Percentiles rank a stretch among this genome's conserved stretches.
phyloP scores from a whole-genome alignment of 352 stramenopile genomes.

The Pythium sp. region DNA sequence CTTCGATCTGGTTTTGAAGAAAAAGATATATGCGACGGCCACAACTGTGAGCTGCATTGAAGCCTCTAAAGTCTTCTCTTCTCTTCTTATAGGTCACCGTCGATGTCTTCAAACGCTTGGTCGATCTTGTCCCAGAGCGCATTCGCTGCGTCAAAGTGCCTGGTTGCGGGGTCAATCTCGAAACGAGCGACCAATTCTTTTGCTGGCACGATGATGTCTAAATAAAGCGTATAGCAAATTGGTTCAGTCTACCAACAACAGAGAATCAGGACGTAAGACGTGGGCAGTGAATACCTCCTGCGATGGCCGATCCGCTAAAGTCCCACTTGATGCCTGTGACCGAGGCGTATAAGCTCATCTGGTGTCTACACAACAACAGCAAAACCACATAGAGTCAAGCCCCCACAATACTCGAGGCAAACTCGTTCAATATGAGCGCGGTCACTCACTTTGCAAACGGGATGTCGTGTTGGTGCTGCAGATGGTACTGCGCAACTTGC shows the following conservation, averaged over 20 bases:
- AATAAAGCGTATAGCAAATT: not conserved
- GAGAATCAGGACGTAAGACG: not conserved
- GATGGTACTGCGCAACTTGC: constrained; percentile 52
- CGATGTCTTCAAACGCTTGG: constrained; percentile 55
- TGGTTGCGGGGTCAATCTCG: constrained; percentile 46
- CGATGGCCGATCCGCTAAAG: constrained; percentile 48
- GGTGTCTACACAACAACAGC: constrained; percentile 36
- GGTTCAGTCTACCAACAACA: not conserved
- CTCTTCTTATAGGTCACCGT: constrained; percentile 38
- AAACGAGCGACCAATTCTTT: constrained; percentile 61
- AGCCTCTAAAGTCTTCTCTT: not conserved
- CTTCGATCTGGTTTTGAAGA: not conserved
- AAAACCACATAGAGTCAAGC: constrained; percentile 9
- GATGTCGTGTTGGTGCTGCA: constrained; percentile 68
- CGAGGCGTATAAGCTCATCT: constrained; percentile 74
- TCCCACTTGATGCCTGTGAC: constrained; percentile 82
- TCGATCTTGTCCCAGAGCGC: constrained; percentile 71
- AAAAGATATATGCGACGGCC: not conserved
- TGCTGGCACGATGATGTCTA: constrained; percentile 61
- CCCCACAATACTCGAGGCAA: not conserved
- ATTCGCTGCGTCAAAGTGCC: constrained; percentile 60
- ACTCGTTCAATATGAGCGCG: not conserved
- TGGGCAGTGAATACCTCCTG: constrained; percentile 27
- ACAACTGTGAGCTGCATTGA: not conserved
- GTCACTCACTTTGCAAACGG: constrained; percentile 56